These are phyloP conservation scores for Syncephalastrum monosporum DNA, from an alignment of 371 early-diverging fungal species.

Conservation along the genomic window DNA sequence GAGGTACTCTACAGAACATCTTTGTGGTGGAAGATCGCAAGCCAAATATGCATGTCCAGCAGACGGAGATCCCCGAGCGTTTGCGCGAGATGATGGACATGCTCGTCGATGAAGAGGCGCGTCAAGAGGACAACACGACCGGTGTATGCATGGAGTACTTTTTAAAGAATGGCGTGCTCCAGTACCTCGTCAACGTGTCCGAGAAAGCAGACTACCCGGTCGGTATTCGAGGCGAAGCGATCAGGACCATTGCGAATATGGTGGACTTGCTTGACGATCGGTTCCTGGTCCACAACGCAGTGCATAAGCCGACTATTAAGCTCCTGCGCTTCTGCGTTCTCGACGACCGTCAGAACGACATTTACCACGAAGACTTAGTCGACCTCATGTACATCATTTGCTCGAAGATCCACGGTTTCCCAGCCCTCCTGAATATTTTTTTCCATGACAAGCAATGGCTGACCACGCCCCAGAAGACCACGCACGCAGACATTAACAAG, in stretches of 20 bases:
- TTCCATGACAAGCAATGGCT: conserved; percentile 77
- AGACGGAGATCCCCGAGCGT: conserved; percentile 72
- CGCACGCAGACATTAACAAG: conserved; percentile 4
- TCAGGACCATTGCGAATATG: conserved; percentile 70
- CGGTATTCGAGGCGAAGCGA: conserved; percentile 77
- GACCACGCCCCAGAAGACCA: conserved; percentile 43
- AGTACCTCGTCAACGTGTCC: conserved; percentile 70
- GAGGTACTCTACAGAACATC: conserved; percentile 36
- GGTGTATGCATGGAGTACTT: conserved; percentile 89
- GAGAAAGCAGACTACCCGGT: conserved; percentile 72
- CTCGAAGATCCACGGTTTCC: conserved; percentile 83
- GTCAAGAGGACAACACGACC: conserved; percentile 56
- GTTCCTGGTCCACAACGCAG: conserved; percentile 80
- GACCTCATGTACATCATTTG: conserved; percentile 82
- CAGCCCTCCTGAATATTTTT: conserved; percentile 80
- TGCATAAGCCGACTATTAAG: conserved; percentile 78
- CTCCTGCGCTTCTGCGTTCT: conserved; percentile 65
- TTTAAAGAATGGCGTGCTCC: conserved; percentile 75
- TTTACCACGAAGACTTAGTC: conserved; percentile 76
- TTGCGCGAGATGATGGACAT: conserved; percentile 80
- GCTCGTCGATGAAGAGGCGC: conserved; percentile 80
- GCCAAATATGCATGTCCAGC: conserved; percentile 49
- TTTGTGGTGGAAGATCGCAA: conserved; percentile 51
- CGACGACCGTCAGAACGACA: conserved; percentile 44
- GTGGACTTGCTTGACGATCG: conserved; percentile 78